phyloP scores from a whole-genome alignment of 2,329 filamentous ascomycete genomes.

The Colletotrichum cereale region DNA sequence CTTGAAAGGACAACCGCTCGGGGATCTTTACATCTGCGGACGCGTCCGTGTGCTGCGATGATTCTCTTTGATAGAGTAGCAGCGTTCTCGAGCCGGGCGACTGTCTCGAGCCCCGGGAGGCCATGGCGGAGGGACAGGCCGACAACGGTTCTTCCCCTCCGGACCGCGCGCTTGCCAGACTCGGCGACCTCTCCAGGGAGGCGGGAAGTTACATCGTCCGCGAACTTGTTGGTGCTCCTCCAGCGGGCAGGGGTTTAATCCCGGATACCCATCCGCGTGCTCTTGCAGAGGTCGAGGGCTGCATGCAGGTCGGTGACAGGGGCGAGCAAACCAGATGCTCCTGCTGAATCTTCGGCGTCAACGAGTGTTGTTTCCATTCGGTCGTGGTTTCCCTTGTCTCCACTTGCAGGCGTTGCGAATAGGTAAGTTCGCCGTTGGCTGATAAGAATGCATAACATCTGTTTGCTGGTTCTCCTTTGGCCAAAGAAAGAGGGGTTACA shows the following conservation, averaged over 20 bases:
- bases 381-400: neutral
- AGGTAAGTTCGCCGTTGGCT: neutral
- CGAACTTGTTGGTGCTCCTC: neutral
- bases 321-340: neutral
- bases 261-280: neutral
- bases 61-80: neutral
- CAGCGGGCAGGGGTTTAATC: neutral
- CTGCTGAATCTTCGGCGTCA: neutral
- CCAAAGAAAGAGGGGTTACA: neutral
- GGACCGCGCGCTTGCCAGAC: neutral
- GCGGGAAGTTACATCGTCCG: neutral
- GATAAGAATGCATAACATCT: too few species aligned
- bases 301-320: neutral
- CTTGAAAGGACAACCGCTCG: neutral
- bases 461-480: neutral
- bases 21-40: too few species aligned
- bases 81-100: neutral
- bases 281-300: neutral
- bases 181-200: neutral
- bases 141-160: neutral
- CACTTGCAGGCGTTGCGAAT: neutral
- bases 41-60: too few species aligned
- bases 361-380: neutral
- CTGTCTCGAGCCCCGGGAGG: constrained; percentile 5
- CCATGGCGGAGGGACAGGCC: neutral